Evolutionary conservation across 2,329 filamentous ascomycete species (phyloP), one percentile per base, ranked within the genome.

Genomic region (Neofusicoccum sp.): DNA sequence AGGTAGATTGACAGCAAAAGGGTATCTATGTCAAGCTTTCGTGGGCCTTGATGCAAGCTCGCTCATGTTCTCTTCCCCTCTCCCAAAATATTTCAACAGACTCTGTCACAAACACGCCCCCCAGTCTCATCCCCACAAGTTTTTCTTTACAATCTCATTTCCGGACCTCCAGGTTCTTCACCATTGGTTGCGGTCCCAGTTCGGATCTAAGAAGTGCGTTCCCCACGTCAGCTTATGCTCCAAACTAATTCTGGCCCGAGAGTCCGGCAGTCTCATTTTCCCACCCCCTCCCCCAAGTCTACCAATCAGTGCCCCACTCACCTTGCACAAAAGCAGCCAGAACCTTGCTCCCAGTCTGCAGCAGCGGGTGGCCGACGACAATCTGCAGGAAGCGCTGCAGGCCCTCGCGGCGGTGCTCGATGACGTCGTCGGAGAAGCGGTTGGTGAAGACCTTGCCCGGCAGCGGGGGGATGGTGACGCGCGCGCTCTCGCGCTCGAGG

Each of bases 371-470:
- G 0, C 95, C 93, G 0, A 96, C 95, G 9, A 99, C 95, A 73
- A 98, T 98, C 84, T 95, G 93, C 73, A 99, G 78, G 74, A 99
- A 99, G 73, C 96, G 87, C 80, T 99, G 93, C 66, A 99, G 80
- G 1, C 95, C 95, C 68, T 93, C 90, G 65, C 93, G 83, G 59
- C 95, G 84, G 71, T 96, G 91, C 81, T 98, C 95, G 74, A 99
- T 99, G 70, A 99, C 93, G 74, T 96, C 93, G 79, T 99, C 95
- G 70, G 90, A 96, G 80, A 99, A 99, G 48, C 95, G 87, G 77
- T 98, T 98, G 56, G 93, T 96, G 69, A 98, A 97, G 60, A 99
- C 95, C 79, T 98, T 99, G 56, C 95, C 95, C 0, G 95, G 95
- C 65, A 99, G 80, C 4, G 95, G 93, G 0, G 95, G 95, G 71